A percentile compares a stretch with the other conserved stretches of the same genome.
phyloP scores from a whole-genome alignment of 2,329 filamentous ascomycete species.

The Chrysoporthe deuterocubensis region DNA sequence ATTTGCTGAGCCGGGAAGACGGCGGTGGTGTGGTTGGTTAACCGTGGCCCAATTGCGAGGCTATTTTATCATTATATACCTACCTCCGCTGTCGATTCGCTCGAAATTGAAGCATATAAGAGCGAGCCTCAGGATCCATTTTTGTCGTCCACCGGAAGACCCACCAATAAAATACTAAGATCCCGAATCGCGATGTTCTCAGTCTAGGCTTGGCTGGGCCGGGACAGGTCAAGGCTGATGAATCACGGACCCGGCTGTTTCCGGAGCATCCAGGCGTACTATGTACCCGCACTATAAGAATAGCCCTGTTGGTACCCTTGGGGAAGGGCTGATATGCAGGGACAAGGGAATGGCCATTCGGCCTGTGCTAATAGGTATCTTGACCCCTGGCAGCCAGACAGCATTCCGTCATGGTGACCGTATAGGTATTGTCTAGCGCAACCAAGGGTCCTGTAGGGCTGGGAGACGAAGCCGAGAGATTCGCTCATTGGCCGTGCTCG shows the following conservation, averaged over 20 bases:
- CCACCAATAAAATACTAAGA: not conserved
- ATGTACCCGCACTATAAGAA: no score
- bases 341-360: no score
- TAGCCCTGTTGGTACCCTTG: no score
- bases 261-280: no score
- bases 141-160: not conserved
- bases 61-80: not conserved
- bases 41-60: not conserved
- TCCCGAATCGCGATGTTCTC: not conserved
- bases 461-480: not conserved
- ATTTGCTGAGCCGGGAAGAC: not conserved
- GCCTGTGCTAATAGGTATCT: no score
- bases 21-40: not conserved
- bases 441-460: not conserved
- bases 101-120: not conserved
- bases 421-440: not conserved
- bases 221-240: no score
- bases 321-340: no score
- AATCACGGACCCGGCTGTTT: no score
- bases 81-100: not conserved
- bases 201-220: no score
- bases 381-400: no score
- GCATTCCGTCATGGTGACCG: not conserved
- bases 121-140: conserved; percentile 1
- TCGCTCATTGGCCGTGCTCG: not conserved